A percentile compares a stretch with the other conserved stretches of the same genome.
phyloP scores from a whole-genome alignment of 2,329 filamentous ascomycete species.

The Colletotrichum higginsianum region DNA sequence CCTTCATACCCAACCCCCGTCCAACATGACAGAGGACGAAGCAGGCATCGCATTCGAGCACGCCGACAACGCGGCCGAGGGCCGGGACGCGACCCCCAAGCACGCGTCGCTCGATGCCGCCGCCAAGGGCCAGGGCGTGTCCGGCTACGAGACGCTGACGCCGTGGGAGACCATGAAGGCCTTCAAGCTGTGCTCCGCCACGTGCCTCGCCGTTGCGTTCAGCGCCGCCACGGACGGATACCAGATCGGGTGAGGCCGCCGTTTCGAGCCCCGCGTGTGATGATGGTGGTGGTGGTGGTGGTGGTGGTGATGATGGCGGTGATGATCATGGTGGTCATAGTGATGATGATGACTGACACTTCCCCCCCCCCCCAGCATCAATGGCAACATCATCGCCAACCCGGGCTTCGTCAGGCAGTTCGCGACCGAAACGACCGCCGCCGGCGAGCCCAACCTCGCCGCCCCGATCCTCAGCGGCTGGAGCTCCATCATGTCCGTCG shows the following conservation, averaged over 20 bases:
- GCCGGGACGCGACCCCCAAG: slow-evolving; percentile 3
- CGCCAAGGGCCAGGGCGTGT: slow-evolving; percentile 46
- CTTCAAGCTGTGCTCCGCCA: slow-evolving; percentile 47
- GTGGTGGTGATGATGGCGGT: neutral
- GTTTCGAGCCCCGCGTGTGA: too few species aligned
- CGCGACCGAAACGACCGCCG: slow-evolving; percentile 46
- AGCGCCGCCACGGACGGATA: slow-evolving; percentile 49
- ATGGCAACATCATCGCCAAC: slow-evolving; percentile 55
- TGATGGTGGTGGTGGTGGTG: too few species aligned
- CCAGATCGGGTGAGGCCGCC: slow-evolving; percentile 46
- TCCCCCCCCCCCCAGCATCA: slow-evolving; percentile 52
- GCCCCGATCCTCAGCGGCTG: slow-evolving; percentile 55
- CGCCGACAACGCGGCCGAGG: slow-evolving; percentile 12
- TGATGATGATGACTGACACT: neutral
- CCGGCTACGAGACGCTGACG: slow-evolving; percentile 48
- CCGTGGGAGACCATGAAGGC: slow-evolving; percentile 48
- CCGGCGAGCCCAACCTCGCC: slow-evolving; percentile 50
- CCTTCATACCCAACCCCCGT: neutral
- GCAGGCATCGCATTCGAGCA: slow-evolving; percentile 12
- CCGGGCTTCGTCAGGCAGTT: slow-evolving; percentile 56
- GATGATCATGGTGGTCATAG: too few species aligned
- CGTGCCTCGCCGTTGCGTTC: slow-evolving; percentile 48
- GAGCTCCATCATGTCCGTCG: slow-evolving; percentile 57
- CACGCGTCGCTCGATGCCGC: slow-evolving; percentile 43
- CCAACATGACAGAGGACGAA: slow-evolving; percentile 5